A percentile compares a stretch with the other conserved stretches of the same genome.
Conservation (phyloP, 169 alveolate genomes). For the Plasmodium knowlesi region DNA sequence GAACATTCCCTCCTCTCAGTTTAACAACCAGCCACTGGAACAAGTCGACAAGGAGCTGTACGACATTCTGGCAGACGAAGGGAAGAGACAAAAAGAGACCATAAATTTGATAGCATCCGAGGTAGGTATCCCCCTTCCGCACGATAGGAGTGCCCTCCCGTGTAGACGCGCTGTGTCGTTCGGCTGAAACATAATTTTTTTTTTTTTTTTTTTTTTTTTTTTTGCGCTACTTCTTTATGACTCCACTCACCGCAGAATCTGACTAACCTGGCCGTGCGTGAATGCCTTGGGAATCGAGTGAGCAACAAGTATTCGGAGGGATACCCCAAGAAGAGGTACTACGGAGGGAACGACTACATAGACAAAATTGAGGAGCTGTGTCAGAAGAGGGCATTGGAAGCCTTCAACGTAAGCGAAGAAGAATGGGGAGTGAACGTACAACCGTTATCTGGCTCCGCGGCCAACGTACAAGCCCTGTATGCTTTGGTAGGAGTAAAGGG, state of each 20-base stretch:
- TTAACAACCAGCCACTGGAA: conserved; percentile 73
- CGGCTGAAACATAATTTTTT: not conserved
- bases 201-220: too few relatives aligned
- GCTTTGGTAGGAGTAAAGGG: conserved; percentile 96
- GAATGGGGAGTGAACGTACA: conserved; percentile 99
- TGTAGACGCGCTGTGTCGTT: not conserved
- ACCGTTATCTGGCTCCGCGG: conserved; percentile 97
- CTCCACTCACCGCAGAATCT: conserved; percentile 82
- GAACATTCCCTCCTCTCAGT: not conserved
- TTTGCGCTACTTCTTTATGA: not conserved
- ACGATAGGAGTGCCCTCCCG: not conserved
- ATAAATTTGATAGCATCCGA: conserved; percentile 90
- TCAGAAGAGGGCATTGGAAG: conserved; percentile 94
- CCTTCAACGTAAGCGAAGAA: conserved; percentile 91
- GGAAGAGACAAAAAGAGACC: conserved; percentile 84
- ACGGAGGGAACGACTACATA: conserved; percentile 92
- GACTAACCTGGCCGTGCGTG: conserved; percentile 90
- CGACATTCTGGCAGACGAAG: conserved; percentile 84
- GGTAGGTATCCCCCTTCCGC: conserved; percentile 58
- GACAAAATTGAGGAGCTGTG: conserved; percentile 92
- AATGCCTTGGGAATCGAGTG: conserved; percentile 92
- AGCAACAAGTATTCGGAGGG: conserved; percentile 98
- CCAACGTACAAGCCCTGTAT: conserved; percentile 96
- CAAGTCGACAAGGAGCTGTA: conserved; percentile 87
- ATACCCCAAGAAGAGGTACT: conserved; percentile 95